A percentile compares a stretch with the other conserved stretches of the same genome.
These are phyloP conservation scores for Tylopilus vinaceipallidus DNA, from an alignment of 768 basidiomycete species.

Conservation along the genomic window DNA sequence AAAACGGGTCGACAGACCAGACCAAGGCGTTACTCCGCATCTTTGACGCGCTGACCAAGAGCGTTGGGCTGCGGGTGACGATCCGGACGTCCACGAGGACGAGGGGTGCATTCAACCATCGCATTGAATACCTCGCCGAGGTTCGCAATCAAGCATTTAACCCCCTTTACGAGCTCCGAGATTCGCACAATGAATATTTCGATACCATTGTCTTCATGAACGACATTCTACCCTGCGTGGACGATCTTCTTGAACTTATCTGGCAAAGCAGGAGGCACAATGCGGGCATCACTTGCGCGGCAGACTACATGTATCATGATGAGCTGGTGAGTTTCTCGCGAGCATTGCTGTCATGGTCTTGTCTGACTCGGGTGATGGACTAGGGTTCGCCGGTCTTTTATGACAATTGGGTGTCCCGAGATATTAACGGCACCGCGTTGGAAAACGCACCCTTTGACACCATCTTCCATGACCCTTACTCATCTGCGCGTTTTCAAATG, in stretches of 20 bases:
- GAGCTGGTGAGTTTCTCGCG: slow-evolving; percentile 62
- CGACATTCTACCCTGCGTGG: slow-evolving; percentile 96
- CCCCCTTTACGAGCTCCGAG: slow-evolving; percentile 90
- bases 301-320: slow-evolving; percentile 99
- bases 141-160: slow-evolving; percentile 98
- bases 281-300: slow-evolving; percentile 96
- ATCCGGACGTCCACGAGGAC: slow-evolving; percentile 93
- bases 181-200: slow-evolving; percentile 90
- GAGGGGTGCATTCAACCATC: slow-evolving; percentile 95
- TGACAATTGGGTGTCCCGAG: slow-evolving; percentile 97
- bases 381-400: slow-evolving; percentile 91
- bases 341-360: background rate
- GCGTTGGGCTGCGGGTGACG: slow-evolving; percentile 88
- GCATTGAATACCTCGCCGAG: slow-evolving; percentile 99
- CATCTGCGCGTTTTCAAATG: slow-evolving; percentile 78
- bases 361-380: background rate
- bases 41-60: slow-evolving; percentile 88
- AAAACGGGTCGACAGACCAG: slow-evolving; percentile 98
- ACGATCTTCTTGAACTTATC: slow-evolving; percentile 96
- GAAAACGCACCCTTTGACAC: slow-evolving; percentile 97
- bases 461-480: slow-evolving; percentile 84
- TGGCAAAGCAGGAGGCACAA: slow-evolving; percentile 93
- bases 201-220: slow-evolving; percentile 99
- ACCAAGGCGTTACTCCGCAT: slow-evolving; percentile 95
- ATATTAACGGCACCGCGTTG: slow-evolving; percentile 97